These are phyloP conservation scores for Picea glauca DNA, from an alignment of 75 land plant genomes.

Conservation along the genomic window DNA sequence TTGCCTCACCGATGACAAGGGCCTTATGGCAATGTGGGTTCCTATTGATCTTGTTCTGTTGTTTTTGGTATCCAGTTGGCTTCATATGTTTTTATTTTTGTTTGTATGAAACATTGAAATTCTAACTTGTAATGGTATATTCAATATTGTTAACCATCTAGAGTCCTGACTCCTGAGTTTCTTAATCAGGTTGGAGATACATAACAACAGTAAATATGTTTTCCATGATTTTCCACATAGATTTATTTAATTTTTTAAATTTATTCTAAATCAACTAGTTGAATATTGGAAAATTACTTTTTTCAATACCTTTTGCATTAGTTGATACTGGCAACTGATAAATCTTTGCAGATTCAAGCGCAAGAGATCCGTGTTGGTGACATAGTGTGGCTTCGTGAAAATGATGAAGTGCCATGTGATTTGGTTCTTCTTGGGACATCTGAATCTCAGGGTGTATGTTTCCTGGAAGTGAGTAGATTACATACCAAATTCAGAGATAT, in stretches of 20 bases:
- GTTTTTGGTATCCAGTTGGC: too few species aligned
- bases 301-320: background rate
- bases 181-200: constrained; percentile 5
- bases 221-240: too few species aligned
- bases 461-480: constrained; percentile 58
- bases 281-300: background rate
- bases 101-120: background rate
- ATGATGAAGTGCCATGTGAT: constrained; percentile 99
- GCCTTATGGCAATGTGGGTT: too few species aligned
- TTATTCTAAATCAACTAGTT: background rate
- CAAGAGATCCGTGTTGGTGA: constrained; percentile 92
- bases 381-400: constrained; percentile 90
- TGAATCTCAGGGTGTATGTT: constrained; percentile 85
- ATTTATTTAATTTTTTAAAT: too few species aligned
- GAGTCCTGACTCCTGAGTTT: background rate
- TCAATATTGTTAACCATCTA: background rate
- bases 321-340: background rate
- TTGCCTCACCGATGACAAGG: too few species aligned
- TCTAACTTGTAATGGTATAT: background rate
- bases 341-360: constrained; percentile 70
- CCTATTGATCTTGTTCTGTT: too few species aligned
- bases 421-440: constrained; percentile 88
- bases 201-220: background rate
- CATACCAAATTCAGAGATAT: background rate
- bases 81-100: background rate